Evolutionary conservation across 2,329 filamentous ascomycete genomes (phyloP).

Genomic region (Apiospora arundinis): DNA sequence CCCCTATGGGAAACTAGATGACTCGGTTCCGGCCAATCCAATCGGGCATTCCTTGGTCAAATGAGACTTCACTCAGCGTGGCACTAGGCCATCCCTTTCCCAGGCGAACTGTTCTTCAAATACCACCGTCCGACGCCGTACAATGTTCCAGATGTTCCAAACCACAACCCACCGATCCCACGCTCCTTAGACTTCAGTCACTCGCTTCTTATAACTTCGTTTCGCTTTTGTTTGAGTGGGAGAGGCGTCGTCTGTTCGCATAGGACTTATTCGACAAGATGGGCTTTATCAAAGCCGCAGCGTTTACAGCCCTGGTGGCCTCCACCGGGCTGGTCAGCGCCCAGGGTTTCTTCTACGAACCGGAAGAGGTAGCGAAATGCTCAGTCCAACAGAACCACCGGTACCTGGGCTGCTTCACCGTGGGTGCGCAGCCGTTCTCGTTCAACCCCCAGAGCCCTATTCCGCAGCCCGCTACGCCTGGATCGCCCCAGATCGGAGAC

Average conservation of each 20-base stretch:
- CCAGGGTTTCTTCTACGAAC: constrained; percentile 29
- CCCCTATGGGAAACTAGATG: constrained; percentile 13
- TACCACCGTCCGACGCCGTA: constrained; percentile 24
- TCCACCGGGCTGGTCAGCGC: constrained; percentile 29
- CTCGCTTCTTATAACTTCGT: constrained; percentile 19
- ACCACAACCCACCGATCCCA: constrained; percentile 20
- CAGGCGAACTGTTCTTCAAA: constrained; percentile 29
- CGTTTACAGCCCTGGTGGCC: constrained; percentile 30
- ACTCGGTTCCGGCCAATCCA: not conserved
- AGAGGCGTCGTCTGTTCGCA: not conserved
- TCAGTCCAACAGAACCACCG: constrained; percentile 21
- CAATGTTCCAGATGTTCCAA: not conserved
- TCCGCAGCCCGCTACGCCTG: not conserved
- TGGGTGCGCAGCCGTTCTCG: not conserved
- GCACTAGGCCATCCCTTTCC: not conserved
- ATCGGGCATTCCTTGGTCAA: constrained; percentile 3
- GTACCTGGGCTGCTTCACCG: not conserved
- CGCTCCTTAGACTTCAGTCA: not conserved
- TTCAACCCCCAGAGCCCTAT: not conserved
- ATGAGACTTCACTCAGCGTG: constrained; percentile 1
- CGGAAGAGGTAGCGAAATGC: constrained; percentile 20
- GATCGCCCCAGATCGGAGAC: not conserved
- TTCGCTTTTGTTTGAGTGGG: constrained; percentile 3
- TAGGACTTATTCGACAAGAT: constrained; percentile 28
- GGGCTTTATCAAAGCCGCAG: constrained; percentile 31